These are phyloP conservation scores for Kuraishia capsulata DNA, from an alignment of 805 yeast species.

Conservation along the genomic window DNA sequence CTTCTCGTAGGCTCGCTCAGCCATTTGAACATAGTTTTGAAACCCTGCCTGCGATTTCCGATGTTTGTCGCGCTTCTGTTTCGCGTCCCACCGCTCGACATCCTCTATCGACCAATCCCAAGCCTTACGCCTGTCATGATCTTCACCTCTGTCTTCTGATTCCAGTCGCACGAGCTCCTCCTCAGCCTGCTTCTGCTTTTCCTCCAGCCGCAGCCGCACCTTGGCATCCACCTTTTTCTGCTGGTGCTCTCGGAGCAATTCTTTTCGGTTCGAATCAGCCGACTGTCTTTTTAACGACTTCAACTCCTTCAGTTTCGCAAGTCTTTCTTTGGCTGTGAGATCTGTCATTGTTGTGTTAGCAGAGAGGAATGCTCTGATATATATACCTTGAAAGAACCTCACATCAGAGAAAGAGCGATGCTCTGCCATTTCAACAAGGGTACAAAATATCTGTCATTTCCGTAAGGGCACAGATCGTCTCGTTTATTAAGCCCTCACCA, in stretches of 20 bases:
- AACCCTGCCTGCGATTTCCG: conserved; percentile 28
- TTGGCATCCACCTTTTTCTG: conserved; percentile 13
- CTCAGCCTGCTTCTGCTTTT: conserved; percentile 25
- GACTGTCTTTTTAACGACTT: conserved; percentile 19
- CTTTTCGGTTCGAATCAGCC: conserved; percentile 20
- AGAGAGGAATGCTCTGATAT: no score
- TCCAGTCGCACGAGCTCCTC: conserved; percentile 28
- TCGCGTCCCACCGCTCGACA: conserved; percentile 51
- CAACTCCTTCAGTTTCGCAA: conserved; percentile 17
- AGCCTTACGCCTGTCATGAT: conserved; percentile 31
- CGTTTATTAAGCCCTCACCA: no score
- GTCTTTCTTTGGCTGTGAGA: conserved; percentile 7
- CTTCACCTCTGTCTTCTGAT: conserved; percentile 26
- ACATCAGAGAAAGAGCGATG: background rate
- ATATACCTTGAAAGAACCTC: no score
- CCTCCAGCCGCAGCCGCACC: conserved; percentile 18
- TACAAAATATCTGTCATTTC: no score
- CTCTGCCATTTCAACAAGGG: background rate
- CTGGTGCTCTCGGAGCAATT: conserved; percentile 25
- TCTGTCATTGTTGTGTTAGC: background rate
- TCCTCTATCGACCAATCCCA: conserved; percentile 58
- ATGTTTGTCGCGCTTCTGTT: conserved; percentile 19
- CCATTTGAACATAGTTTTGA: conserved; percentile 44
- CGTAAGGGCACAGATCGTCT: no score
- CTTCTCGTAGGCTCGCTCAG: conserved; percentile 51